A percentile compares a stretch with the other conserved stretches of the same genome.
phyloP scores from a whole-genome alignment of 176 grass and related monocot species.

The Ampelocalamus luodianensis region DNA sequence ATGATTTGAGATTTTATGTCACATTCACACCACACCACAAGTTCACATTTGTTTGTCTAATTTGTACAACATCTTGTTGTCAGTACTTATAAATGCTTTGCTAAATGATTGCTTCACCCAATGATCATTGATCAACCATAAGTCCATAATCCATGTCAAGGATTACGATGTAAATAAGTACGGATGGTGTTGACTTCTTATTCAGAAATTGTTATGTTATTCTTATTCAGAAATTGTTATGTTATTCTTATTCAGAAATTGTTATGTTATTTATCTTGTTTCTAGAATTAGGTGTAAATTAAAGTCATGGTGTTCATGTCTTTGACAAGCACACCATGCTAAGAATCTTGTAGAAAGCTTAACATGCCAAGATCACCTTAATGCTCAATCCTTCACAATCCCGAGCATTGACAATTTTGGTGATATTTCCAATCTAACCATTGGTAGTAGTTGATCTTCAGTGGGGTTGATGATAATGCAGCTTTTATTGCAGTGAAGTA shows the following conservation, averaged over 20 bases:
- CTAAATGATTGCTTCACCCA: not conserved
- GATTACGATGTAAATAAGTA: conserved; percentile 7
- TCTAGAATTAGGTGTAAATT: not conserved
- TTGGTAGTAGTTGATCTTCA: not conserved
- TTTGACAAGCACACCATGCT: not conserved
- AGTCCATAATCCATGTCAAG: not conserved
- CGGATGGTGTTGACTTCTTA: not conserved
- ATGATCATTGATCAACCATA: not conserved
- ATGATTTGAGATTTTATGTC: not conserved
- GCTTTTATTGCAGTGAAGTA: not conserved
- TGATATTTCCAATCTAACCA: not conserved
- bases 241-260: not conserved
- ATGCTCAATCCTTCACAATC: not conserved
- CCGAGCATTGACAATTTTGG: not conserved
- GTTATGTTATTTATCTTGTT: not conserved
- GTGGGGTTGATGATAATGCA: not conserved
- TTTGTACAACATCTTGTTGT: not conserved
- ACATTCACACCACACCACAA: too few relatives aligned
- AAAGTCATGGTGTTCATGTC: not conserved
- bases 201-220: not conserved
- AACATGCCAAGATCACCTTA: not conserved
- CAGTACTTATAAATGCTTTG: not conserved
- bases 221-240: not conserved
- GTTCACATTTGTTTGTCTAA: not conserved
- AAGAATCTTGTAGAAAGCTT: not conserved